Conservation (phyloP, 1,284 basidiomycete species). For the Cystobasidium slooffiae region DNA sequence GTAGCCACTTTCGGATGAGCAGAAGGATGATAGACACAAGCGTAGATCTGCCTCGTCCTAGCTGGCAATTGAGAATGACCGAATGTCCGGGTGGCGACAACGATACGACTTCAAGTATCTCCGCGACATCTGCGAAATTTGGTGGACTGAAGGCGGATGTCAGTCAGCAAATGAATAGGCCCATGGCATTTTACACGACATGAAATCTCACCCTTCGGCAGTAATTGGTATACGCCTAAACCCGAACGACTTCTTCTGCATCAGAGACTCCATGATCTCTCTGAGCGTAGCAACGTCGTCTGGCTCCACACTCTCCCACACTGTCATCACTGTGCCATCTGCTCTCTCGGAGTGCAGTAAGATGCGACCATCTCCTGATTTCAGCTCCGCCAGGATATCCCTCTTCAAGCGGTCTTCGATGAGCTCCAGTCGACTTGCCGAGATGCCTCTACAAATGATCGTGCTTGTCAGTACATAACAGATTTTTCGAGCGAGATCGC, state of each 20-base stretch:
- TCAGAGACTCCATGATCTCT: conserved; percentile 77
- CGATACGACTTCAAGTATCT: conserved; percentile 48
- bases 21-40: conserved; percentile 56
- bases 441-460: conserved; percentile 77
- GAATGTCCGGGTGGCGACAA: conserved; percentile 59
- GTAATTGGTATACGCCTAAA: conserved; percentile 92
- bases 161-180: no score
- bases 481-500: conserved; percentile 44
- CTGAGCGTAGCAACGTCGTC: conserved; percentile 81
- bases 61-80: conserved; percentile 94
- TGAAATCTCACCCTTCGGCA: conserved; percentile 59
- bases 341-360: conserved; percentile 87
- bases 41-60: conserved; percentile 85
- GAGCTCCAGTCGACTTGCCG: conserved; percentile 79
- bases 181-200: no score
- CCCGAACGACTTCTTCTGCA: conserved; percentile 66
- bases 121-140: conserved; percentile 64
- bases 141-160: conserved; percentile 29
- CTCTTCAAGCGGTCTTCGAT: conserved; percentile 89
- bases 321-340: conserved; percentile 86
- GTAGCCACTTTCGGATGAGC: conserved; percentile 60
- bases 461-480: conserved; percentile 21
- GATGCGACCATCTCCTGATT: conserved; percentile 80
- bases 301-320: conserved; percentile 90
- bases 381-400: conserved; percentile 83